phyloP scores from a whole-genome alignment of 805 yeast genomes.

The Priceomyces castillae region DNA sequence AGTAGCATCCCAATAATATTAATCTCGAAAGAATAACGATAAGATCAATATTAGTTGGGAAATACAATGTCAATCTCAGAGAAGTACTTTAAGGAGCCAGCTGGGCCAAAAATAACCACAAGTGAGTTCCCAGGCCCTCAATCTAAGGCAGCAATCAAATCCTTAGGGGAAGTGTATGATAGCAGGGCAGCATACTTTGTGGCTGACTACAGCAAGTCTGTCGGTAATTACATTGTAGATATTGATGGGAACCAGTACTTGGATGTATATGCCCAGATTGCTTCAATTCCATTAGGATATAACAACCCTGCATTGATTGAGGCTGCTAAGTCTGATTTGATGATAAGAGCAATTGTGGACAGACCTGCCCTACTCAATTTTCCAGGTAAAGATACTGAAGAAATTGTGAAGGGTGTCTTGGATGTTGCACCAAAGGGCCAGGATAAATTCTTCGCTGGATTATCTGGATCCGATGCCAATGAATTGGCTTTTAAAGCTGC shows the following conservation, averaged over 20 bases:
- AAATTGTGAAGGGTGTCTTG: slow-evolving; percentile 47
- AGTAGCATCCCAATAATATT: no score
- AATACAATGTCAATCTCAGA: slow-evolving; percentile 42
- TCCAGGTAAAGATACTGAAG: slow-evolving; percentile 67
- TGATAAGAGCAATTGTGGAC: slow-evolving; percentile 41
- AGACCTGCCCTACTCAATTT: slow-evolving; percentile 85
- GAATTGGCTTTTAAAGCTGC: slow-evolving; percentile 89
- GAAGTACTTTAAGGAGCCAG: slow-evolving; percentile 72
- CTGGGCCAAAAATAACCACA: slow-evolving; percentile 61
- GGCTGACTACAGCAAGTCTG: slow-evolving; percentile 71
- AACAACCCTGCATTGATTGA: slow-evolving; percentile 39
- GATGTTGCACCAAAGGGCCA: slow-evolving; percentile 79
- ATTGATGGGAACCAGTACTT: slow-evolving; percentile 73
- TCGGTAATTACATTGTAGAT: slow-evolving; percentile 78
- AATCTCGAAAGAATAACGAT: neutral
- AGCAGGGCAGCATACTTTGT: slow-evolving; percentile 70
- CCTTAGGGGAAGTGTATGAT: slow-evolving; percentile 65
- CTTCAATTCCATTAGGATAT: slow-evolving; percentile 44
- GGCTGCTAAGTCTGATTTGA: slow-evolving; percentile 38
- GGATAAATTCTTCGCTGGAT: slow-evolving; percentile 71
- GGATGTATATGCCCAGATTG: slow-evolving; percentile 62
- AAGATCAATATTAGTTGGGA: neutral
- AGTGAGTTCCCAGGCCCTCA: slow-evolving; percentile 73
- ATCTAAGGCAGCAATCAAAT: slow-evolving; percentile 48
- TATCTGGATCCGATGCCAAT: slow-evolving; percentile 86